Percentiles rank a stretch among this genome's conserved stretches.
These are phyloP conservation scores for Penicillium maclennaniae DNA, from an alignment of 495 filamentous ascomycete species.

Conservation along the genomic window DNA sequence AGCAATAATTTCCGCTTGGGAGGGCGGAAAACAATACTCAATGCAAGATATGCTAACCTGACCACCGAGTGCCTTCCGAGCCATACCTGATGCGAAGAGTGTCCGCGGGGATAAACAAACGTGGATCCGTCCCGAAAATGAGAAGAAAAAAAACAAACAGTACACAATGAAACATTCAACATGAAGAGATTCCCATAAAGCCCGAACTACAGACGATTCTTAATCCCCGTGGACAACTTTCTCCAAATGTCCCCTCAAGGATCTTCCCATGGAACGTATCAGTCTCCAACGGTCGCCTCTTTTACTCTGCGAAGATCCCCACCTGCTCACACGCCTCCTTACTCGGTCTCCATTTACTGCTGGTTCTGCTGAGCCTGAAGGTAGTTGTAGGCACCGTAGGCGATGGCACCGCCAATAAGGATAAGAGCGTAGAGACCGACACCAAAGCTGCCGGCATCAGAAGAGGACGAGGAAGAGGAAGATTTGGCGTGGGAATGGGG, in stretches of 20 bases:
- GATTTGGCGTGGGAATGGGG: constrained; percentile 59
- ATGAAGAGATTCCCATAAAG: not conserved
- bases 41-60: not conserved
- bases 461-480: constrained; percentile 45
- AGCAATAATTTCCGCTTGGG: constrained; percentile 15
- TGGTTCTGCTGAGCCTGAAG: constrained; percentile 54
- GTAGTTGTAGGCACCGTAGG: constrained; percentile 86
- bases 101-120: not conserved
- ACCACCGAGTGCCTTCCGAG: not conserved
- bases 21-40: not conserved
- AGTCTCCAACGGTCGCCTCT: not conserved
- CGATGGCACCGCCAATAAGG: constrained; percentile 69
- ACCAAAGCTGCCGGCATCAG: constrained; percentile 55
- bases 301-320: not conserved
- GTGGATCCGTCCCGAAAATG: not conserved
- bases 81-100: not conserved
- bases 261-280: not conserved
- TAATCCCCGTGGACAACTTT: constrained; percentile 3
- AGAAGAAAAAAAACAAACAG: not conserved
- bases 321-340: not conserved
- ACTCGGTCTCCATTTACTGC: constrained; percentile 9
- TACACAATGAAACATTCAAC: constrained; percentile 1
- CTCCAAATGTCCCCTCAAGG: constrained; percentile 4
- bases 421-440: constrained; percentile 80
- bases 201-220: constrained; percentile 8